Conservation (phyloP, 2,329 filamentous ascomycete genomes). For the Zymoseptoria crescenta region DNA sequence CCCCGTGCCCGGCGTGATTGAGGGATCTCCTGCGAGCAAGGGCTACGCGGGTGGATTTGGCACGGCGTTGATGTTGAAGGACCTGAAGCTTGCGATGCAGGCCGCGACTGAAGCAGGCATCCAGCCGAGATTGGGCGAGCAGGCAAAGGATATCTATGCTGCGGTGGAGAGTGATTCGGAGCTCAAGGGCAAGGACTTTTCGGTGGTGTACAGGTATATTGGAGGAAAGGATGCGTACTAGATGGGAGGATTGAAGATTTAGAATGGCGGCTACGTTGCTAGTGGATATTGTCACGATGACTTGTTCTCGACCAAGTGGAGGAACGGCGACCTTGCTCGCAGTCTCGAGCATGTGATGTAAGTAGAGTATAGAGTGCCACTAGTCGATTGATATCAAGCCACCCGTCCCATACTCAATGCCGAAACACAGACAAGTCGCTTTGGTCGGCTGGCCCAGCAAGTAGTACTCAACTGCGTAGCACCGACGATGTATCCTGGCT, state of each 20-base stretch:
- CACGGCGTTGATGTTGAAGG: conserved; percentile 43
- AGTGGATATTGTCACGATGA: too few relatives aligned
- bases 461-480: too few relatives aligned
- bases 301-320: too few relatives aligned
- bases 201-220: conserved; percentile 43
- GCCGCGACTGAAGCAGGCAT: conserved; percentile 39
- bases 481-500: too few relatives aligned
- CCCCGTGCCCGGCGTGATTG: conserved; percentile 77
- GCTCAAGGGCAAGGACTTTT: conserved; percentile 45
- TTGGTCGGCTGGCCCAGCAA: too few relatives aligned
- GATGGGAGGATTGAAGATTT: conserved; percentile 9
- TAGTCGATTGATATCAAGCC: too few relatives aligned
- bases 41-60: conserved; percentile 55
- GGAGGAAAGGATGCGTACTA: conserved; percentile 35
- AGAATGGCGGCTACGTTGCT: too few relatives aligned
- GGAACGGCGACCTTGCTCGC: too few relatives aligned
- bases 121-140: conserved; percentile 38
- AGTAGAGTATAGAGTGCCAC: too few relatives aligned
- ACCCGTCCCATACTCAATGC: too few relatives aligned
- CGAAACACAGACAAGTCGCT: too few relatives aligned
- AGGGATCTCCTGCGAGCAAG: conserved; percentile 63
- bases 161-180: conserved; percentile 36
- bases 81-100: conserved; percentile 42
- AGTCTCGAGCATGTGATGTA: too few relatives aligned
- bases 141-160: conserved; percentile 40